Conservation (phyloP, 257 asterid genomes). For the Salvia hispanica region DNA sequence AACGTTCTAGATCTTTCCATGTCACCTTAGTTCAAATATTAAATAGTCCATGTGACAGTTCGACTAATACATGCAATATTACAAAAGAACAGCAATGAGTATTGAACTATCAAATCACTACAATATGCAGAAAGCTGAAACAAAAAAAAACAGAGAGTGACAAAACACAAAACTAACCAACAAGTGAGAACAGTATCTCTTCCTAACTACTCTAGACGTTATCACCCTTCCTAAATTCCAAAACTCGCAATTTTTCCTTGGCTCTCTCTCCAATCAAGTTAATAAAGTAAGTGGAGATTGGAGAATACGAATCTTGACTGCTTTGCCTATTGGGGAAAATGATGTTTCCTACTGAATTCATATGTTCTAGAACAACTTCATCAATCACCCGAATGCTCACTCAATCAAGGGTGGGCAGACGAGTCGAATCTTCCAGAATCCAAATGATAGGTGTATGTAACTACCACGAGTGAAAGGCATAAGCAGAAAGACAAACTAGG, state of each 20-base stretch:
- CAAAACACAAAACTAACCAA: not conserved
- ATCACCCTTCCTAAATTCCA: not conserved
- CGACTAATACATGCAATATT: not conserved
- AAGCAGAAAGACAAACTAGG: not conserved
- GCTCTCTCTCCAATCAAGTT: constrained; percentile 5
- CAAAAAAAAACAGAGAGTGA: not conserved
- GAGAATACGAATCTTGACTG: not conserved
- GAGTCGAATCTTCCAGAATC: constrained; percentile 7
- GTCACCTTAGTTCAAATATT: not conserved
- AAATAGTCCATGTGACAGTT: not conserved
- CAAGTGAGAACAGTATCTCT: not conserved
- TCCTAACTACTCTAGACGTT: not conserved
- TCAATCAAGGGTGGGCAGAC: not conserved
- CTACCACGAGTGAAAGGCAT: not conserved
- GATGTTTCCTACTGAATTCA: not conserved
- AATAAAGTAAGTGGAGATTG: not conserved
- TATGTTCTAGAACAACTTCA: not conserved
- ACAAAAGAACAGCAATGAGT: not conserved
- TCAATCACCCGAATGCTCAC: not conserved
- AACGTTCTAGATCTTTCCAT: not conserved
- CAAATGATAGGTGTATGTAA: not conserved
- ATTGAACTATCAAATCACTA: constrained; percentile 1
- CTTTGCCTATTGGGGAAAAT: not conserved
- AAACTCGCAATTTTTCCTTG: not conserved
- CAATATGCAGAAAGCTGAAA: not conserved